These are phyloP conservation scores for Phytophthora europaea DNA, from an alignment of 352 stramenopile species.

Conservation along the genomic window DNA sequence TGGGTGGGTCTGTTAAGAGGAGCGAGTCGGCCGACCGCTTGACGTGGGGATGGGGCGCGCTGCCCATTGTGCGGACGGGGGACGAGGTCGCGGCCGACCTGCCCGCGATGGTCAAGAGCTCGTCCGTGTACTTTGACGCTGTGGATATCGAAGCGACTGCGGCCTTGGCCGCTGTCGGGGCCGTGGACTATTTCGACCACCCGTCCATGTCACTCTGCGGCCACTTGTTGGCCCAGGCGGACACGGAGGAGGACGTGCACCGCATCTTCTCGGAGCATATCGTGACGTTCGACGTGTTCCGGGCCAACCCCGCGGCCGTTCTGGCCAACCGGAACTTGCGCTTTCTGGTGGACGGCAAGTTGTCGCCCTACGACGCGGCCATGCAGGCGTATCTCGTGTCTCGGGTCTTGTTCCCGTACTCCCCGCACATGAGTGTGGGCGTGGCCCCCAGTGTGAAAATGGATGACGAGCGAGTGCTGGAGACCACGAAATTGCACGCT, in stretches of 20 bases:
- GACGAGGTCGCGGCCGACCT: conserved; percentile 34
- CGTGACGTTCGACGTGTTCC: conserved; percentile 75
- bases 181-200: conserved; percentile 40
- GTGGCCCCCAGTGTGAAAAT: conserved; percentile 4
- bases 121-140: conserved; percentile 84
- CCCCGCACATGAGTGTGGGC: conserved; percentile 45
- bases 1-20: not conserved
- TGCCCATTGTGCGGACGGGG: conserved; percentile 48
- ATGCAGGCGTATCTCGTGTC: conserved; percentile 76
- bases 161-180: not conserved
- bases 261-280: conserved; percentile 76
- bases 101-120: conserved; percentile 70
- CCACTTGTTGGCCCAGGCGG: conserved; percentile 54
- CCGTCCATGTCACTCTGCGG: conserved; percentile 84
- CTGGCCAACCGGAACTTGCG: conserved; percentile 66
- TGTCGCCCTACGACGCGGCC: conserved; percentile 63
- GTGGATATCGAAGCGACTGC: conserved; percentile 54
- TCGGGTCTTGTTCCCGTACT: conserved; percentile 76
- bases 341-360: conserved; percentile 71
- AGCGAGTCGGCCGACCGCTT: conserved; percentile 47
- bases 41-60: conserved; percentile 62
- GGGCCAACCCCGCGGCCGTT: conserved; percentile 47
- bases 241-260: conserved; percentile 55
- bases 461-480: conserved; percentile 7
- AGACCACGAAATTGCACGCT: conserved; percentile 1